Base-by-base conservation (phyloP, 73 alveolate genomes). In the Halteria grandinella region DNA sequence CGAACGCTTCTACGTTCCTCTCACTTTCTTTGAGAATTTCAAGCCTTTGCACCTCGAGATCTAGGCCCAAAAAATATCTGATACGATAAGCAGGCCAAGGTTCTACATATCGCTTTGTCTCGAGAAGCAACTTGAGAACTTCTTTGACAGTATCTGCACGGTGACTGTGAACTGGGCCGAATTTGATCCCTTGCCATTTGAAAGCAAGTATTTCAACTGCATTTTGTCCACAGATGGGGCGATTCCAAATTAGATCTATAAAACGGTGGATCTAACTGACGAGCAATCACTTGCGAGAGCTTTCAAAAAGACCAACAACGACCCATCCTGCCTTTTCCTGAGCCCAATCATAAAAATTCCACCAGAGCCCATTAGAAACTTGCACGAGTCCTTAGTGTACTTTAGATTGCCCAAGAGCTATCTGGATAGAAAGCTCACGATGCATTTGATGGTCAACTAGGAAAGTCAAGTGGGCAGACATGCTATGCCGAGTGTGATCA, bases 401-500 rank as follows among this genome's bases (percentile, higher is more conserved):
- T 97, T 97, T 79, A 94, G 96, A 17, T 69, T 97, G 54, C 99
- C 99, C 11, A 91, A 96, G 83, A 82, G 96, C 53, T 94, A 82
- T 83, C 48, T 97, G 44, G 99, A 97, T 60, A 87, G 89, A 57
- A 93, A 96, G 73, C 74, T 94, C 20, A 84, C 96, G 49, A 84
- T 94, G 54, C 92, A 81, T 70, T 71, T 95, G 40, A 95, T 90
- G 10, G 98, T 91, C n/a, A 79, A 98, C 44, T 99, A 97, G 77
- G 98, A 95, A 55, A 58, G 57, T 41, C 85, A 79, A 63, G 66
- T 82, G 17, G 79, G 88, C 6, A 91, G 80, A 47, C 99, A 97
- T 79, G 88, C 95, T 11, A 89, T 97, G 98, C 99, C 99, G 7
- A 95, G 95, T 85, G 89, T 89, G 18, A 91, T 95, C 4, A 98